phyloP scores from a whole-genome alignment of 2,329 filamentous ascomycete genomes.

The Cordyceps fumosorosea region DNA sequence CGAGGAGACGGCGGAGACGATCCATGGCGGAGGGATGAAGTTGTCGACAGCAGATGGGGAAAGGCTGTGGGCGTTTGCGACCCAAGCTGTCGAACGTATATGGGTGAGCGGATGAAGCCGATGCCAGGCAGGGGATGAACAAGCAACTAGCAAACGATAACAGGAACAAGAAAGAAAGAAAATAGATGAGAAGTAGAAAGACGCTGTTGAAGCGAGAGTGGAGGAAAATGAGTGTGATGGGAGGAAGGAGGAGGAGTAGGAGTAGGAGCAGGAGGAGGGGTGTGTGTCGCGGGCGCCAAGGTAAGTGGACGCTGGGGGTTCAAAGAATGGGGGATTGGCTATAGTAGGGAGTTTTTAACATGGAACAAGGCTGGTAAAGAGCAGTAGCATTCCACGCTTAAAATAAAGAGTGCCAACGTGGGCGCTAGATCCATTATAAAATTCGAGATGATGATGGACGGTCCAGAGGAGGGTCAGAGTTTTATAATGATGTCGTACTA shows the following conservation, averaged over 20 bases:
- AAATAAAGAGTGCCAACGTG: background rate
- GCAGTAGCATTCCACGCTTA: background rate
- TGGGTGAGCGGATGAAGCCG: background rate
- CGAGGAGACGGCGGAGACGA: slow-evolving; percentile 1
- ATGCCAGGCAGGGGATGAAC: background rate
- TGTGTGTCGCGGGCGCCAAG: too few relatives aligned
- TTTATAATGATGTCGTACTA: too few relatives aligned
- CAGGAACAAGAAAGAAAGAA: background rate
- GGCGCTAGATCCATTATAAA: background rate
- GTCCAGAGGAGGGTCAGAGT: too few relatives aligned
- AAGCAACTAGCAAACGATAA: background rate
- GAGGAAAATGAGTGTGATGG: background rate
- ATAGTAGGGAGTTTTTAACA: too few relatives aligned
- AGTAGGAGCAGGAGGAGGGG: background rate
- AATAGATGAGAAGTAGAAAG: background rate
- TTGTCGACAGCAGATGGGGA: background rate
- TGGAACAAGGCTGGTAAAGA: too few relatives aligned
- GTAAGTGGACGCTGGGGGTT: background rate
- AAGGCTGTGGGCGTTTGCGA: background rate
- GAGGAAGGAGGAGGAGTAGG: background rate
- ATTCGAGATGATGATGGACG: background rate
- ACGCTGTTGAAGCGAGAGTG: background rate
- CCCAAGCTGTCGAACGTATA: background rate
- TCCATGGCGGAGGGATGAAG: slow-evolving; percentile 5
- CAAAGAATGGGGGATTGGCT: background rate